Base-by-base conservation (phyloP, 352 stramenopile species). In the Phytopythium delawarense region DNA sequence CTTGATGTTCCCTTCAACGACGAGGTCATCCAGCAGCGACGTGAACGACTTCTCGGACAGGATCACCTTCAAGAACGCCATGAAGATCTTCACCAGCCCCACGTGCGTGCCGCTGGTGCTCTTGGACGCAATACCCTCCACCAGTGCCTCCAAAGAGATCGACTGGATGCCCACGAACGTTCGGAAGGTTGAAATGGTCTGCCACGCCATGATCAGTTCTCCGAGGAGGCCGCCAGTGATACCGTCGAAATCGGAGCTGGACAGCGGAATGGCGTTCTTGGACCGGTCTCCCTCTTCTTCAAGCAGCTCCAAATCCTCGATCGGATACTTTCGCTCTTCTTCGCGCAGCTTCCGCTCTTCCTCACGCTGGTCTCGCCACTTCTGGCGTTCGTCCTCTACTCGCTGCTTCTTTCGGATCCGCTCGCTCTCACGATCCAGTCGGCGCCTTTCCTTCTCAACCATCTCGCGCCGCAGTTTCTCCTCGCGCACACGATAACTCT, bases 11-110 rank as follows among this genome's bases (percentile, higher is more conserved):
- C 83, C 81, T 76, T 92, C 83, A 44, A 92, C 83, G 40, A 89
- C 79, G 13, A 92, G 69, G 59, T 92, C 83, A 59, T 90, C 81
- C 62, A 90, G 72, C 16, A 76, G 64, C 25, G 83, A 89, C 61
- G 87, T 87, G 62, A 90, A 90, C 6, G 83, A 91, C 42, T 92
- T 92, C 62, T 92, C 83, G 9, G 79, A 76, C 54, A 92, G 63
- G 55, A 94, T 91, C 18, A 84, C 79, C 28, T 66, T 70, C 15
- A 94, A 49, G 32, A 94, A 84, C 13, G 79, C 79, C 60, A 94
- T 75, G 56, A 94, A 94, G 37, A 94, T 86, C 15, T 79, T 71
- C 40, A 76, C 71, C 12, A 91, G 68, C 12, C 74, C 73, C 40
- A 88, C 62, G 32, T 82, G 57, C 2, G 74, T 87, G 12, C 72